Evolutionary conservation across 352 stramenopile species (phyloP), one percentile per base, ranked within the genome.

Genomic region (Plasmopara halstedii): DNA sequence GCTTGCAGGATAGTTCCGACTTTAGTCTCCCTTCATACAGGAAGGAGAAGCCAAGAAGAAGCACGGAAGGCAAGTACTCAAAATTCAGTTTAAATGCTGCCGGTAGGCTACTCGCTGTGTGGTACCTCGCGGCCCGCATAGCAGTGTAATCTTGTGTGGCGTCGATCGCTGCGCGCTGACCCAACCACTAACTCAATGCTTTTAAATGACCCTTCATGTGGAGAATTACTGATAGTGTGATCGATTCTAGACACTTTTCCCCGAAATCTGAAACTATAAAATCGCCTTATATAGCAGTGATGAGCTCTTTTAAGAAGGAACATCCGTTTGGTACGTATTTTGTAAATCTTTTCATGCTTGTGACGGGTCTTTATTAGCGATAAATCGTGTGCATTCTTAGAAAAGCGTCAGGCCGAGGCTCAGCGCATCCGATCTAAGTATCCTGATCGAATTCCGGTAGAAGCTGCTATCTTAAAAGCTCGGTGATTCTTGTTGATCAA

Each of bases 371-470:
- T 10, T 2, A 39, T 56, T 43, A 70, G 33, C 50, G 27, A 46
- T 33, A 58, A 54, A 14, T 54, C 42, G 35, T 61, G 46, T 27
- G 14, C 11, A 34, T 29, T 31, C 56, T 56, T 51, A 92, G 96
- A 98, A 69, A 97, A 98, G 77, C 88, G 96, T 43, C 95, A 98
- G 67, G 91, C 87, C 13, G 97, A 99, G 68, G 95, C 96, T 36
- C 91, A 98, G 70, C 89, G 95, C 50, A 99, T 99, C 52, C 89
- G 95, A 58, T 91, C 85, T 53, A 99, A 99, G 72, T 99, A 99
- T 73, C 96, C 97, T 8, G 96, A 99, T 73, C 85, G 97, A 47
- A 97, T 99, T 56, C 97, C 97, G 20, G 91, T 94, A 38, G 20
- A n/a, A n/a, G n/a, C n/a, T n/a, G n/a, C n/a, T n/a, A n/a, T n/a